Evolutionary conservation across 345 rosid species (phyloP).

Genomic region (Eucalyptus urophylla): DNA sequence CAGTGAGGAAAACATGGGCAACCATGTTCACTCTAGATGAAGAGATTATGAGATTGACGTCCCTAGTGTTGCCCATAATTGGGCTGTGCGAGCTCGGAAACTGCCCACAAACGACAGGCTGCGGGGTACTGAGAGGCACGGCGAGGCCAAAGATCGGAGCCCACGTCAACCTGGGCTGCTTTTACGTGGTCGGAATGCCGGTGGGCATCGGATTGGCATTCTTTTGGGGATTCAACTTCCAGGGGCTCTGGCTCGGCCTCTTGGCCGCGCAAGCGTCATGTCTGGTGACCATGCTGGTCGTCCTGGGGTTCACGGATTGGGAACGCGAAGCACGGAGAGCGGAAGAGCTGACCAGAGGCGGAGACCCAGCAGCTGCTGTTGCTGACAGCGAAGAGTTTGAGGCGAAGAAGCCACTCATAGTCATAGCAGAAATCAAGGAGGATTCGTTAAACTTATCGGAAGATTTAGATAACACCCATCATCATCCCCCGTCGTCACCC

Average conservation of each 20-base stretch:
- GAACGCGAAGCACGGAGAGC: slow-evolving; percentile 42
- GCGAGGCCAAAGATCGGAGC: slow-evolving; percentile 74
- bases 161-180: slow-evolving; percentile 56
- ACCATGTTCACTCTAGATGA: slow-evolving; percentile 48
- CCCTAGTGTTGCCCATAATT: slow-evolving; percentile 48
- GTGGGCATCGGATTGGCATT: slow-evolving; percentile 48
- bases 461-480: background rate
- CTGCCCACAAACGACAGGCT: slow-evolving; percentile 74
- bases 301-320: slow-evolving; percentile 49
- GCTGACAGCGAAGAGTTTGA: slow-evolving; percentile 9
- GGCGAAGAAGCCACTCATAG: slow-evolving; percentile 3
- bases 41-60: slow-evolving; percentile 43
- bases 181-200: slow-evolving; percentile 58
- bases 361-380: background rate
- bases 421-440: slow-evolving; percentile 15
- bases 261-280: slow-evolving; percentile 66
- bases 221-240: slow-evolving; percentile 35
- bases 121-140: slow-evolving; percentile 69
- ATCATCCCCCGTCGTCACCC: background rate
- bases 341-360: slow-evolving; percentile 25
- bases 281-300: slow-evolving; percentile 44
- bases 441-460: slow-evolving; percentile 11
- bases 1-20: slow-evolving; percentile 52
- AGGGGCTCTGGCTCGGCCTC: slow-evolving; percentile 65
- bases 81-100: slow-evolving; percentile 75